Base-by-base conservation (phyloP, 805 yeast species). In the Lipomyces yamadae region DNA sequence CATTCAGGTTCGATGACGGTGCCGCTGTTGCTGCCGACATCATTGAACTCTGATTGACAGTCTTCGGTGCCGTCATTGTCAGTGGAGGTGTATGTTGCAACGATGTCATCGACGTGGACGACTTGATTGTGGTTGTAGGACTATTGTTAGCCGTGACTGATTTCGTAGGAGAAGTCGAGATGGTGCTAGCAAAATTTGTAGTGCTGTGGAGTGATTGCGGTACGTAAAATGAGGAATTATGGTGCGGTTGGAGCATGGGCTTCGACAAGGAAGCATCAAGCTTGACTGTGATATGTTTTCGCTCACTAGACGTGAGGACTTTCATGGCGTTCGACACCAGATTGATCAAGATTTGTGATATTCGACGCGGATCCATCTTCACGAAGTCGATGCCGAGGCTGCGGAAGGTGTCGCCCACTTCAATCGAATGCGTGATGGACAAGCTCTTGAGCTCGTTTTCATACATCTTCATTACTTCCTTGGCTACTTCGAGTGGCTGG, bases 271-370 rank as follows among this genome's bases (percentile, higher is more conserved):
- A 60, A 11, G 72, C 73, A 13, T 64, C 72, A 10, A 67, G 53
- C 34, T 61, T 61, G 48, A 65, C 60, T 50, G 58, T 50, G 13
- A 65, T 60, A 35, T 11, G 93, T 95, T 15, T 84, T 45, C 35
- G 13, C 3, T 98, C 98, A 68, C 91, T 90, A n/a, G 87, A 88
- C 0, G 97, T 97, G 0, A 98, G 91, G 72, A 94, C 94, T 76
- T 95, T 95, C 73, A 95, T 80, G 0, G 97, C 88, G 77, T 95
- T 95, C 24, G 96, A 88, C 11, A 94, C 94, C 64, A 95, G 80
- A 74, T 95, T 95, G 93, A 94, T 92, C 7, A 94, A 88, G 58
- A 95, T 89, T 77, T 95, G 99, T 63, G 91, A 86, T 48, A 95
- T 90, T 75, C 99, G 82, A 76, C 91, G 92, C 6, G 95, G 88